Evolutionary conservation across 306 rosid genomes (phyloP), one percentile per base, ranked within the genome.

Genomic region (Arachis hypogaea): DNA sequence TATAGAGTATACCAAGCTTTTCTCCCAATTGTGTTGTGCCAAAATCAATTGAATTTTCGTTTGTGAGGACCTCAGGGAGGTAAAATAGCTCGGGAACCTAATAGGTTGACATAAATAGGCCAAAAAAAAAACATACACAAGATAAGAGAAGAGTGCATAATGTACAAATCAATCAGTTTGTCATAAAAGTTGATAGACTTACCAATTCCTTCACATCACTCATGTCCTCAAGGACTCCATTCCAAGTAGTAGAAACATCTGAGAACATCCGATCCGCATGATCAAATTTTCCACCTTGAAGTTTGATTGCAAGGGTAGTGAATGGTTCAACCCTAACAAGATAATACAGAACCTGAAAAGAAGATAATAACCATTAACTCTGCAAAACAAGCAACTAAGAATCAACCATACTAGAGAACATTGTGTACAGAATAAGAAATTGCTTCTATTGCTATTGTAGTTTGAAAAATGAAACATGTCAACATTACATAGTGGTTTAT

Each of bases 181-280:
- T 50, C 4, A 42, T 11, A 64, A 63, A 79, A 14, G 62, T 63
- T 54, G 76, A 75, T 51, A 75, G 68, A 59, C 70, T 70, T 87
- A 94, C 99, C 94, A 94, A 77, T 89, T 94, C 99, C 75, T 94
- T 94, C 83, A 94, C 96, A 71, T 94, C 99, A 83, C 96, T 94
- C 99, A 92, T 94, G 76, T 94, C 96, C 73, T 94, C 97, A 73
- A 86, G 81, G 87, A 92, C 96, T 71, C 99, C 99, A 77, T 89
- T 83, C 99, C 99, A 94, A 36, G 99, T 94, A 73, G 86, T 84
- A 73, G 88, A 77, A 82, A 94, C 85, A 85, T 94, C 99, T 70
- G 87, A 92, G 83, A 94, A 94, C 99, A 94, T 89, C 74, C 99
- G 79, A 90, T 94, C 99, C 43, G 99, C 97, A 73, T 94, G 99